A percentile compares a stretch with the other conserved stretches of the same genome.
Evolutionary conservation across 2,329 filamentous ascomycete species (phyloP).

Genomic region (Phialophora verrucosa): DNA sequence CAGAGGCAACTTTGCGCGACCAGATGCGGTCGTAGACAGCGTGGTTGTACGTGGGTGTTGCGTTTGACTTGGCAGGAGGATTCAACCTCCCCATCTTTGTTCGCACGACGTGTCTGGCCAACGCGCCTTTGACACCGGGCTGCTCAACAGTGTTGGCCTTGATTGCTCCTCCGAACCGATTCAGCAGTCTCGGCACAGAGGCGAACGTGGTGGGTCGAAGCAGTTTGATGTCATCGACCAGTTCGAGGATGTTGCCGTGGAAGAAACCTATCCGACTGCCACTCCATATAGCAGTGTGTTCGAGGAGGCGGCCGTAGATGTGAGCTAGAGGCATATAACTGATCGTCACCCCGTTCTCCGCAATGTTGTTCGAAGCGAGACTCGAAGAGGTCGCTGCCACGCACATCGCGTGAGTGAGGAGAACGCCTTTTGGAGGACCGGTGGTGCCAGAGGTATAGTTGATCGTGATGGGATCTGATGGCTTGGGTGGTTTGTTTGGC

Average conservation of each 20-base stretch:
- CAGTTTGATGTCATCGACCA: conserved; percentile 86
- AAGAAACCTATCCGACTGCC: conserved; percentile 87
- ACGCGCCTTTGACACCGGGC: conserved; percentile 76
- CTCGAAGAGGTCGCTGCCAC: conserved; percentile 68
- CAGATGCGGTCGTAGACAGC: conserved; percentile 71
- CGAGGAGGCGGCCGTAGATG: conserved; percentile 85
- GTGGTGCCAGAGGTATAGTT: conserved; percentile 72
- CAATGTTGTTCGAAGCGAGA: conserved; percentile 61
- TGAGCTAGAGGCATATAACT: conserved; percentile 95
- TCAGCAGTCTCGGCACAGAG: conserved; percentile 90
- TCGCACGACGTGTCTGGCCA: conserved; percentile 79
- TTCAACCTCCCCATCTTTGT: conserved; percentile 73
- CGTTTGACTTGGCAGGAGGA: conserved; percentile 45
- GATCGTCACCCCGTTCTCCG: conserved; percentile 68
- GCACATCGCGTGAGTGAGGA: conserved; percentile 79
- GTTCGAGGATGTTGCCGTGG: conserved; percentile 82
- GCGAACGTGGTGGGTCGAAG: conserved; percentile 81
- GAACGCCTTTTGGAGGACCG: conserved; percentile 67
- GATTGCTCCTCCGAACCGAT: conserved; percentile 84
- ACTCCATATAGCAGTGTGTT: conserved; percentile 74
- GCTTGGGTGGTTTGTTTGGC: conserved; percentile 71
- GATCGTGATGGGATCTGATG: conserved; percentile 78
- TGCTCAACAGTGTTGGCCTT: conserved; percentile 78
- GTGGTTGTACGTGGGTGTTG: conserved; percentile 70
- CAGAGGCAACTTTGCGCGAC: conserved; percentile 84